Evolutionary conservation across 163 green algal genomes (phyloP), one percentile per base, ranked within the genome.

Genomic region (Scenedesmus sp.): DNA sequence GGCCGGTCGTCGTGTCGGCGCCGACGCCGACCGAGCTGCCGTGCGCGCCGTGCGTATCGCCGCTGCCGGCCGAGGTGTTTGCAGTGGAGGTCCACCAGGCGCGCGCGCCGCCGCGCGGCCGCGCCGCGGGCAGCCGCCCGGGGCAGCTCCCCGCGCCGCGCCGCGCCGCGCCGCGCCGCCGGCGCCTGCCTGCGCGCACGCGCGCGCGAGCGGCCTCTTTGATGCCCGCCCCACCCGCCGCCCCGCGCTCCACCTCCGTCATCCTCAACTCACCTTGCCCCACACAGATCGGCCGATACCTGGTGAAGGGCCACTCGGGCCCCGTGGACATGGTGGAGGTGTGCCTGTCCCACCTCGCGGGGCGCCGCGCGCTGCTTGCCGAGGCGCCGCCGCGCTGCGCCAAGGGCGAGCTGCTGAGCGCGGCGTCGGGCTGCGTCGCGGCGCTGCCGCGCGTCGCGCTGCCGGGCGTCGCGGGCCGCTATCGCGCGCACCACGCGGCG

Each of bases 291-390:
- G 54, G 54, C 33, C 42, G 20, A 51, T 76, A 65, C 20, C 67
- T 44, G 20, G 20, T 77, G 22, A 77, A 77, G 28, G 69, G 69
- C 6, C 33, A 42, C 5, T 15, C 53, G 29, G 53, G 36, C 11
- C 54, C 69, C 44, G 33, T 66, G 4, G 54, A 67, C 4, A 60
- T 77, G 3, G 69, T 77, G 4, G 39, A 77, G 58, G 69, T 77
- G 11, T 13, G 42, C 1, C 31, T 67, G 14, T n/a, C 15, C 29
- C 69, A 77, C 51, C 54, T 77, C 0, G 33, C 69, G 65, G 54
- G 17, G 15, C 69, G 69, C 22, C 28, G 69, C 11, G 36, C 47
- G 20, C 54, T 67, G 69, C 69, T 77, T 20, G 7, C 18, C 20
- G 20, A 54, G 17, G 26, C 14, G 22, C 22, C 50, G 2, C 22